Evolutionary conservation across 345 rosid species (phyloP), one percentile per base, ranked within the genome.

Genomic region (Streptanthus diversifolius): DNA sequence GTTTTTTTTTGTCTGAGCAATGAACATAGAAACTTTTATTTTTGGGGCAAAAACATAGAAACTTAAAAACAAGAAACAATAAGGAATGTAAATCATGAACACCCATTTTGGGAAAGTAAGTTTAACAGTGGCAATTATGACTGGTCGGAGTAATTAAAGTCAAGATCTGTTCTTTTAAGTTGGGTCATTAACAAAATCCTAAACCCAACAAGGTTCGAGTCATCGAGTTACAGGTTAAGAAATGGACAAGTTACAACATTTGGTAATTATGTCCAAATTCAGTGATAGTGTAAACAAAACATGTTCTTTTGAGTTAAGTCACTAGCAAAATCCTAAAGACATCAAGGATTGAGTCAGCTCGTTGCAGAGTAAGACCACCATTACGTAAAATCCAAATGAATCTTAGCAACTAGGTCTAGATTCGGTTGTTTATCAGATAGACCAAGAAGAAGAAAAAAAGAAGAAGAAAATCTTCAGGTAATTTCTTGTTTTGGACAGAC

Each of bases 401-500:
- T 63, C 25, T 55, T 36, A 37, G 15, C 4, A 48, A 59, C 17
- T 35, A 47, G 39, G 22, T 27, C 8, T 22, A 37, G 32, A 47
- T 35, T n/a, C 5, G 2, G 29, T 3, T 33, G 39, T 39, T 40
- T 32, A 64, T 3, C 32, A 40, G 33, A 29, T 10, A 35, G 43
- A 49, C n/a, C 12, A 44, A 45, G 32, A 56, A 66, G 41, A 45
- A 39, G 55, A 66, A 48, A 14, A 32, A 3, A 2, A 24, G 3
- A 24, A 43, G 11, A 33, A 59, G 5, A 49, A 29, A 39, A 60
- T 8, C 21, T 18, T 24, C 6, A 24, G 35, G 43, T 62, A 41
- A 24, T 12, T 59, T 75, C 74, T 51, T 30, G 63, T 68, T 68
- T 41, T 53, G 58, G 65, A 53, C 59, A 35, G 21, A 76, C 75